Base-by-base conservation (phyloP, 441 rosid species). In the Sinapis alba region DNA sequence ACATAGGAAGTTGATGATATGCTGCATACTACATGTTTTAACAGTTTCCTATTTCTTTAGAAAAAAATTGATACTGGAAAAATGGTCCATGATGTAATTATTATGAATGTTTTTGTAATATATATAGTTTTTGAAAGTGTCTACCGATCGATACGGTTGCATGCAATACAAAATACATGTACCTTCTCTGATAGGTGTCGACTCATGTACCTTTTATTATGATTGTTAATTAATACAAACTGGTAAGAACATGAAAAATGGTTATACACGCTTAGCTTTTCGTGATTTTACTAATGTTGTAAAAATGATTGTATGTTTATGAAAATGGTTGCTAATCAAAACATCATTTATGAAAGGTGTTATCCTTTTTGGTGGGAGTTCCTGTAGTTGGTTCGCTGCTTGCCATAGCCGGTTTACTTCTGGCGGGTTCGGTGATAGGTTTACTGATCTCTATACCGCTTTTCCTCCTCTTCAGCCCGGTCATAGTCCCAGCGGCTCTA, bases 401-500 rank as follows among this genome's bases (percentile, higher is more conserved):
- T 28, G 66, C 74, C 0, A 11, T 78, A 32, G 81, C 81, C 10
- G 81, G 81, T 53, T 56, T 73, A 68, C 74, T 73, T 28, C 24
- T 78, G 45, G 81, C 81, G 0, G 81, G 78, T 13, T 78, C 81
- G 0, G 78, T 78, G 24, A 68, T 78, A 1, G 78, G 81, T 23
- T 43, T 78, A 12, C 6, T 78, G 66, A 15, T 73, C 0, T n/a
- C 81, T 16, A 2, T 73, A 62, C 81, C 81, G 5, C 60, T 78
- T 10, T 78, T 78, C 54, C 74, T 78, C 4, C 77, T 78, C 74
- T 78, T 78, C 56, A 78, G 81, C 34, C 81, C 81, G 45, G 81
- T 78, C n/a, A 62, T 78, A 20, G 74, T 78, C 34, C 81, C 81
- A 1, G 78, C 81, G 11, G 74, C 81, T 62, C 38, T 78, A 54